Percentiles rank a stretch among this genome's conserved stretches.
phyloP scores from a whole-genome alignment of 148 eudicot genomes.

The Pouteria glomerata region DNA sequence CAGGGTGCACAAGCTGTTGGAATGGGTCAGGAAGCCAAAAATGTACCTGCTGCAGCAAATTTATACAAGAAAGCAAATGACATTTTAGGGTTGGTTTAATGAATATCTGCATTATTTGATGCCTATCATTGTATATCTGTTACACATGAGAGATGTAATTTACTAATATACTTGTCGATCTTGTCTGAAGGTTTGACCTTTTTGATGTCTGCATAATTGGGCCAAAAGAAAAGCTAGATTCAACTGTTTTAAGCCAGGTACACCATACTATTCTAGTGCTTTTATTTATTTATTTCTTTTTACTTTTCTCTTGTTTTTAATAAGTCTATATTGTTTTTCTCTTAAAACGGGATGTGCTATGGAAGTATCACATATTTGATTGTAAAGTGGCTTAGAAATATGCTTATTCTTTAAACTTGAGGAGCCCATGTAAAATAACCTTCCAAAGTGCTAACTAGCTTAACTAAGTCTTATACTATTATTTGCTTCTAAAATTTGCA shows the following conservation, averaged over 20 bases:
- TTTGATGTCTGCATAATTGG: slow-evolving; percentile 82
- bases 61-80: slow-evolving; percentile 86
- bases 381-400: background rate
- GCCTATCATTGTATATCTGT: background rate
- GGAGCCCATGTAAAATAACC: background rate
- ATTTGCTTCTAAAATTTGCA: slow-evolving; percentile 21
- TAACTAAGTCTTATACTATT: background rate
- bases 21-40: slow-evolving; percentile 83
- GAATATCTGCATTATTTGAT: background rate
- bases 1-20: slow-evolving; percentile 98
- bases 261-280: background rate
- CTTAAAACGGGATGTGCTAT: background rate
- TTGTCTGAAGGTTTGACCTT: slow-evolving; percentile 67
- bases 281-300: background rate
- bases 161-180: background rate
- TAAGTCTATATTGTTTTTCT: background rate
- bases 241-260: slow-evolving; percentile 92
- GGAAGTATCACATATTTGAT: background rate
- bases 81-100: slow-evolving; percentile 60
- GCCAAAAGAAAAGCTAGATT: slow-evolving; percentile 91
- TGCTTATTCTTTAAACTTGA: background rate
- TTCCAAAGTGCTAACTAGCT: background rate
- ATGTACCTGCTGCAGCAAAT: slow-evolving; percentile 82
- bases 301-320: background rate
- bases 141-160: background rate